Base-by-base conservation (phyloP, 768 basidiomycete species). In the Rhodotorula babjevae region DNA sequence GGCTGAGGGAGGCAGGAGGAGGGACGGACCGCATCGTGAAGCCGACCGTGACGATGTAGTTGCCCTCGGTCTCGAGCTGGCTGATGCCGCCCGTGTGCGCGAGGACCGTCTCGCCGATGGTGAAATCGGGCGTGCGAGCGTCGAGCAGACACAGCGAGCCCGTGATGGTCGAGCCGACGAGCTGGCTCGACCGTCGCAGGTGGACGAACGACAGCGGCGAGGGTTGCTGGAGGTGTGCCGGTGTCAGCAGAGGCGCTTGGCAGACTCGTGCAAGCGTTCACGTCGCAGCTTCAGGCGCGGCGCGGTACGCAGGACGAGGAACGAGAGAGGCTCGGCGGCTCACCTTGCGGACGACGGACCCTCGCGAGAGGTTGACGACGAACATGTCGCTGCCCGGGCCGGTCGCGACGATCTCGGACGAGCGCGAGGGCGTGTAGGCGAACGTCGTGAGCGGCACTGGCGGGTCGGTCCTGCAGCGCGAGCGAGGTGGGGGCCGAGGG, bases 31-130 rank as follows among this genome's bases (percentile, higher is more conserved):
- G 88, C 81, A 91, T 84, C 6, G 89, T 89, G 82, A 89, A 89
- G 21, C 94, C 94, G 76, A 93, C 91, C 14, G 91, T 92, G 78
- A 90, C 91, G 52, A 90, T 85, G 74, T 88, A 86, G 81, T 92
- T 90, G 5, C 91, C 92, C 55, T 86, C 85, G 0, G 85, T 85
- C 76, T 92, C 89, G 33, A 96, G 84, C 36, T 90, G 92, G 82
- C 89, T 88, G 36, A 96, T 84, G 10, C 91, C 91, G 65, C 88
- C 87, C 33, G 85, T 84, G 82, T 98, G 94, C 0, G 93, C 92
- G 77, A 87, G 87, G 29, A 91, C 85, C 15, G 85, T 82, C 74
- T 82, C 84, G 77, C 89, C 87, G 15, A 78, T 78, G 66, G 85
- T 83, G 69, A 82, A 84, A 15, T 76, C 68, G 6, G 71, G 40